phyloP scores from a whole-genome alignment of 148 eudicot species.

The Dysphania ambrosioides region DNA sequence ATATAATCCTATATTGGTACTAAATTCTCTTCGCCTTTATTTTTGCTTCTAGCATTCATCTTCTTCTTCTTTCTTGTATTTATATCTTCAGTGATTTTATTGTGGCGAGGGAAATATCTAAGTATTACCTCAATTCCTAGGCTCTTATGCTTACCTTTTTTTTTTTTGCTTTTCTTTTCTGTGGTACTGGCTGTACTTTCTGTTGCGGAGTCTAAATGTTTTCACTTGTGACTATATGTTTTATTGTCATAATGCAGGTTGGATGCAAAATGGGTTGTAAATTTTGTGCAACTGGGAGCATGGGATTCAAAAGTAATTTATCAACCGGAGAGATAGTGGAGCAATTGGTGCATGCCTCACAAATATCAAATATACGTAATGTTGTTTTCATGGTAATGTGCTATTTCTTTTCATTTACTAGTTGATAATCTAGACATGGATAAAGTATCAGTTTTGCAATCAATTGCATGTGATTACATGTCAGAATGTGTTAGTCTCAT shows the following conservation, averaged over 20 bases:
- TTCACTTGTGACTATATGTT: constrained; percentile 1
- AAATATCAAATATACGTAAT: constrained; percentile 73
- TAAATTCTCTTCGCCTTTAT: no score
- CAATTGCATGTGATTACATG: background rate
- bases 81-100: no score
- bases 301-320: constrained; percentile 90
- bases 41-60: no score
- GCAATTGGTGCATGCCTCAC: constrained; percentile 90
- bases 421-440: background rate
- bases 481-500: background rate
- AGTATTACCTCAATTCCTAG: no score
- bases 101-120: no score
- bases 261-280: constrained; percentile 99
- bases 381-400: constrained; percentile 78
- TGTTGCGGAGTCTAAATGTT: background rate
- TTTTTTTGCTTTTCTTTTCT: background rate
- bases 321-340: constrained; percentile 91
- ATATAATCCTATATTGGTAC: no score
- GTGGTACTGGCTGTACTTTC: background rate
- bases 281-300: constrained; percentile 96
- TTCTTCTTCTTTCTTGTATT: no score
- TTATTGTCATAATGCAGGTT: constrained; percentile 44
- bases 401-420: constrained; percentile 1
- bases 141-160: no score
- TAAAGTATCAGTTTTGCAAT: background rate